Percentiles rank a stretch among this genome's conserved stretches.
Evolutionary conservation across 495 filamentous ascomycete species (phyloP).

Genomic region (Penicillium angulare): DNA sequence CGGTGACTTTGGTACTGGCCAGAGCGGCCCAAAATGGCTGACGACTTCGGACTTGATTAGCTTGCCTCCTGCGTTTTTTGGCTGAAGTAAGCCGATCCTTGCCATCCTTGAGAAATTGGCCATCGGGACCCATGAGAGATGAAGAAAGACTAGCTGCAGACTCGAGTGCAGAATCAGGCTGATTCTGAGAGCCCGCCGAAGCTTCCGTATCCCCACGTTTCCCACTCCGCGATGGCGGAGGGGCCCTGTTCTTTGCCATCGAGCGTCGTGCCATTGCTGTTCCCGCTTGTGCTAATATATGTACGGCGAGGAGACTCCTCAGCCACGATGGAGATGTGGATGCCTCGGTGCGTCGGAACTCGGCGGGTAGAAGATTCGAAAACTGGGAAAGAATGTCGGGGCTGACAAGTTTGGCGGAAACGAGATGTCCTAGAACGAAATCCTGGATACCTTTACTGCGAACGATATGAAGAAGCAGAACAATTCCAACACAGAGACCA

Average conservation of each 20-base stretch:
- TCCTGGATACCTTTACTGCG: conserved; percentile 58
- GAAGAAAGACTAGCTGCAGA: conserved; percentile 46
- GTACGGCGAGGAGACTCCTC: conserved; percentile 68
- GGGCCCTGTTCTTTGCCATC: conserved; percentile 50
- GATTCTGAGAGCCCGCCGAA: conserved; percentile 47
- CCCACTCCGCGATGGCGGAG: conserved; percentile 37
- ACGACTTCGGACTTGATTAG: conserved; percentile 79
- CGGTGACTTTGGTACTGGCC: conserved; percentile 90
- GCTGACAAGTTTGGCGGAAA: conserved; percentile 45
- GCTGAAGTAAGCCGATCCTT: conserved; percentile 57
- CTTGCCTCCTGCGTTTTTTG: conserved; percentile 87
- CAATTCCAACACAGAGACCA: conserved; percentile 76
- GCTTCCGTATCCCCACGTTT: conserved; percentile 59
- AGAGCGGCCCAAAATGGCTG: conserved; percentile 95
- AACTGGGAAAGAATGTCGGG: conserved; percentile 45
- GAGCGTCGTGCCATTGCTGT: conserved; percentile 54
- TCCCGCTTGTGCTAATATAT: conserved; percentile 80
- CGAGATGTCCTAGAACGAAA: conserved; percentile 45
- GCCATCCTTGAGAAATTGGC: conserved; percentile 52
- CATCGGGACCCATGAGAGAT: conserved; percentile 48
- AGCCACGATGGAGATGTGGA: conserved; percentile 58
- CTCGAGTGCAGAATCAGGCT: conserved; percentile 45
- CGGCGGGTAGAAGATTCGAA: conserved; percentile 41
- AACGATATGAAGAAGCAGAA: conserved; percentile 65
- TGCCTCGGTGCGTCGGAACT: conserved; percentile 41